Conservation (phyloP, 2,329 filamentous ascomycete species). For the Didymella glomerata region DNA sequence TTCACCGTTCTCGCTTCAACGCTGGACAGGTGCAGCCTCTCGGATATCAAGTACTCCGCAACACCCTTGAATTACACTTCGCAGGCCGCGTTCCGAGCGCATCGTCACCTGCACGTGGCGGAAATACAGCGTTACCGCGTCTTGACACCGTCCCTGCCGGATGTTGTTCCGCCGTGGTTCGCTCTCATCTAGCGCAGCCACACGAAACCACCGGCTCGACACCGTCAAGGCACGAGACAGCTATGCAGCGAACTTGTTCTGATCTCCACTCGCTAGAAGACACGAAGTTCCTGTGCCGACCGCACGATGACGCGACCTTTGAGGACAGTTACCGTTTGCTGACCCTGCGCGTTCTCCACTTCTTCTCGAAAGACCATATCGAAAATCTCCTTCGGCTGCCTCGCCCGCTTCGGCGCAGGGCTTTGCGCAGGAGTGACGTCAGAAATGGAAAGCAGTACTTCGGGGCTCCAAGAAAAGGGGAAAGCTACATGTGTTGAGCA, state of each 20-base stretch:
- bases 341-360: slow-evolving; percentile 11
- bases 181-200: slow-evolving; percentile 17
- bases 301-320: slow-evolving; percentile 14
- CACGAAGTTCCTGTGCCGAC: slow-evolving; percentile 8
- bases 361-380: slow-evolving; percentile 14
- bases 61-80: neutral
- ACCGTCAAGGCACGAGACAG: slow-evolving; percentile 19
- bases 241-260: slow-evolving; percentile 1
- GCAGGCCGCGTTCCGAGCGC: neutral
- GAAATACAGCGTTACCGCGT: slow-evolving; percentile 4
- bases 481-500: neutral
- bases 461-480: neutral
- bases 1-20: neutral
- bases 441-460: too few relatives aligned
- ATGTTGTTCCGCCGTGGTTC: slow-evolving; percentile 2
- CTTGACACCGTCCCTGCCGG: neutral
- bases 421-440: slow-evolving; percentile 1
- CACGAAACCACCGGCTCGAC: slow-evolving; percentile 13
- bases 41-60: neutral
- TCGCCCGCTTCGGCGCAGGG: neutral
- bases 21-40: neutral
- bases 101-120: neutral
- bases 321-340: neutral
- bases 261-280: slow-evolving; percentile 15
- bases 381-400: neutral